Evolutionary conservation across 78 protist species (phyloP).

Genomic region (Isochrysis galbana): DNA sequence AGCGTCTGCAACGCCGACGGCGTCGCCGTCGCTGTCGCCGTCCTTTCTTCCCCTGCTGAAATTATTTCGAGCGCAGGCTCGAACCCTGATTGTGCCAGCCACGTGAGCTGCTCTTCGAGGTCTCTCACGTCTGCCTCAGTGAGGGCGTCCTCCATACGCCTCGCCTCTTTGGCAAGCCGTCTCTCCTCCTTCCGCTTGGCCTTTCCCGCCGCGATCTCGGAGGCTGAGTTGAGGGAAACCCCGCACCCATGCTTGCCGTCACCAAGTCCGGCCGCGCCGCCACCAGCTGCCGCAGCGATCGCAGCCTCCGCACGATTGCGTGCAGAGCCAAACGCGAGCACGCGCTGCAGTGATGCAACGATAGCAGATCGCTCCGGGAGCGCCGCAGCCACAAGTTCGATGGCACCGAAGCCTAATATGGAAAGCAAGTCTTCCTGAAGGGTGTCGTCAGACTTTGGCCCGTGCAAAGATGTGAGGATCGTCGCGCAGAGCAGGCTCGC

Average conservation of each 20-base stretch:
- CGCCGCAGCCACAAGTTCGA: constrained; percentile 31
- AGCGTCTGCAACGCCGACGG: not conserved
- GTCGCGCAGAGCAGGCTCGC: not conserved
- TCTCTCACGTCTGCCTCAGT: not conserved
- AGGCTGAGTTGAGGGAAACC: not conserved
- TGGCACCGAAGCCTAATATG: constrained; percentile 22
- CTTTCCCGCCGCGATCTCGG: not conserved
- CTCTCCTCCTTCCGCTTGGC: not conserved
- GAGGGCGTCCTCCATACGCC: not conserved
- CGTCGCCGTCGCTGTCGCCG: not conserved
- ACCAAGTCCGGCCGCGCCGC: not conserved
- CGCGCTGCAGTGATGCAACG: not conserved
- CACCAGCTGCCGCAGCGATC: not conserved
- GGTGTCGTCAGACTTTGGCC: not conserved
- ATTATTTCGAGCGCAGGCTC: not conserved
- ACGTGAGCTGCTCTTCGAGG: not conserved
- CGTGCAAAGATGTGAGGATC: not conserved
- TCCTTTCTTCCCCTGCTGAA: not conserved
- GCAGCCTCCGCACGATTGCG: not conserved
- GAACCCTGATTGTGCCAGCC: not conserved
- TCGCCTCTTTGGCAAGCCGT: not conserved
- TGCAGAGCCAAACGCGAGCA: not conserved
- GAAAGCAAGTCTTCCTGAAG: constrained; percentile 6
- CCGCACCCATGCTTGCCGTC: not conserved
- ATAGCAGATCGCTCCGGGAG: not conserved